Evolutionary conservation across 805 yeast genomes (phyloP).

Genomic region (Pichia rugopelliculosa): DNA sequence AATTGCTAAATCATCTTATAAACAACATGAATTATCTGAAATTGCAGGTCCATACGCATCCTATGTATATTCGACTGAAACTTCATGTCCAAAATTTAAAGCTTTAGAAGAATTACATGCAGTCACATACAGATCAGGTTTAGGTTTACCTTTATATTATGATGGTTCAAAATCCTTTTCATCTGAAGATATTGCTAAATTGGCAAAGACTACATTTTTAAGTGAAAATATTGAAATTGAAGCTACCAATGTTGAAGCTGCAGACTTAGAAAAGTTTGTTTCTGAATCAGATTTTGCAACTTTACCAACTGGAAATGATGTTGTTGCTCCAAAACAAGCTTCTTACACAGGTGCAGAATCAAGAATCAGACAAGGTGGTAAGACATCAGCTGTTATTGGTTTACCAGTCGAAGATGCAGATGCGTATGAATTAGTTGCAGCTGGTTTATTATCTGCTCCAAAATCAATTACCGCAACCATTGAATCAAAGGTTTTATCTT

Average conservation of each 20-base stretch:
- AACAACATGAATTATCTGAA: constrained; percentile 79
- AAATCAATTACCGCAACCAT: constrained; percentile 48
- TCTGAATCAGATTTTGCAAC: constrained; percentile 55
- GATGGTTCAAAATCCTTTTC: constrained; percentile 54
- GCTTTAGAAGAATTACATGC: constrained; percentile 77
- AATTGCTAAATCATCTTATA: constrained; percentile 61
- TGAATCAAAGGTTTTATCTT: constrained; percentile 49
- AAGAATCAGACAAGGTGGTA: constrained; percentile 57
- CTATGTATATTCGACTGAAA: constrained; percentile 51
- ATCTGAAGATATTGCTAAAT: constrained; percentile 57
- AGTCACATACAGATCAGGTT: constrained; percentile 76
- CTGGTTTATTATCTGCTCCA: constrained; percentile 47
- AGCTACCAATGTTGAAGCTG: constrained; percentile 67
- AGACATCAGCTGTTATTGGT: constrained; percentile 72
- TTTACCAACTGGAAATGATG: constrained; percentile 54
- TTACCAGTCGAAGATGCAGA: constrained; percentile 63
- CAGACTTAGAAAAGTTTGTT: constrained; percentile 62
- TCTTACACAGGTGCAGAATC: constrained; percentile 58
- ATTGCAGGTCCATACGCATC: constrained; percentile 71
- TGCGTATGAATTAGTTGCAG: constrained; percentile 63
- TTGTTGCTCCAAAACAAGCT: constrained; percentile 30
- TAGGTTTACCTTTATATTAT: constrained; percentile 75
- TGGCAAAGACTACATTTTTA: constrained; percentile 61
- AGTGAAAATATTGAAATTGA: constrained; percentile 62
- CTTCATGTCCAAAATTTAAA: constrained; percentile 42